phyloP scores from a whole-genome alignment of 768 basidiomycete genomes.

The Gymnopilus dilepis region DNA sequence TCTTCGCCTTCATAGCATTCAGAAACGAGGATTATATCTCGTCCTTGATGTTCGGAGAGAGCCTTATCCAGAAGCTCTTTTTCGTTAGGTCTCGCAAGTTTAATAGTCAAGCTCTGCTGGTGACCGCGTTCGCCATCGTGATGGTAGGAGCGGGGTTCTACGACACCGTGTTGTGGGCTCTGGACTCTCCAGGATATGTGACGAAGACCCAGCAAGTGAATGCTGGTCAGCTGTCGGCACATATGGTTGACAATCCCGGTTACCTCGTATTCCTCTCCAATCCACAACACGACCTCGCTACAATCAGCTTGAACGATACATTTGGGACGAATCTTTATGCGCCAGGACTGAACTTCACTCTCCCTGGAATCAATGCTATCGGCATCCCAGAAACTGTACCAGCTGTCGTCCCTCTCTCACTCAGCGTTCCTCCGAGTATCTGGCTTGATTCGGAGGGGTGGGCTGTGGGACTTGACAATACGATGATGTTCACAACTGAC shows the following conservation, averaged over 20 bases:
- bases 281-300: conserved; percentile 11
- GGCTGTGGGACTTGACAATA: conserved; percentile 19
- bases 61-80: conserved; percentile 20
- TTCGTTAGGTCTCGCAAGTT: conserved; percentile 18
- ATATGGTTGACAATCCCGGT: conserved; percentile 18
- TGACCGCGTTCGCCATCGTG: conserved; percentile 17
- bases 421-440: conserved; percentile 16
- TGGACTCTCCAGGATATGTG: conserved; percentile 28
- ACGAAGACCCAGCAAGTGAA: conserved; percentile 5
- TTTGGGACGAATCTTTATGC: conserved; percentile 22
- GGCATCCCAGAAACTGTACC: conserved; percentile 13
- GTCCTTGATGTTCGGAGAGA: conserved; percentile 28
- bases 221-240: conserved; percentile 5
- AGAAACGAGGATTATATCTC: conserved; percentile 22
- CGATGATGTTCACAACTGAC: conserved; percentile 4
- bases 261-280: conserved; percentile 21
- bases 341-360: conserved; percentile 24
- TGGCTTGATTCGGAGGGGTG: conserved; percentile 27
- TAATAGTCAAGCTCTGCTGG: conserved; percentile 19
- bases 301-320: conserved; percentile 22
- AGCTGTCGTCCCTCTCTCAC: background rate
- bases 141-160: conserved; percentile 20
- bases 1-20: conserved; percentile 23
- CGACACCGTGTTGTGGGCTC: conserved; percentile 28
- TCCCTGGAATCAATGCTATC: conserved; percentile 15